phyloP scores from a whole-genome alignment of 139 green algal species.

The Axilococcus clingmanii region DNA sequence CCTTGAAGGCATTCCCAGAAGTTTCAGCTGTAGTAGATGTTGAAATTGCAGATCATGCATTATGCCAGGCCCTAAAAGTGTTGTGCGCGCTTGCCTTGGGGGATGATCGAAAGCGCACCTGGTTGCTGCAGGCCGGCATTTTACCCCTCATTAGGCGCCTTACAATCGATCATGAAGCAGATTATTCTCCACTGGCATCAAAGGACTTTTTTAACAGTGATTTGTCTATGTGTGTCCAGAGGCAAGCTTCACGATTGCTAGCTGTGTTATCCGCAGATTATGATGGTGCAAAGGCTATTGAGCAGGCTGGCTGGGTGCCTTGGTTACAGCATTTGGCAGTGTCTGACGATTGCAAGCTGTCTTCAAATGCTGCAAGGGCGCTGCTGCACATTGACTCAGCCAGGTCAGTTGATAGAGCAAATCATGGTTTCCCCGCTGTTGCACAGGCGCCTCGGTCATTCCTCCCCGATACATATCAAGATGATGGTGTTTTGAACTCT shows the following conservation, averaged over 20 bases:
- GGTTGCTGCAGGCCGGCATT: constrained; percentile 46
- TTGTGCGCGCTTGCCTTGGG: constrained; percentile 45
- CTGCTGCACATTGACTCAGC: constrained; percentile 53
- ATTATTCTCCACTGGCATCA: background rate
- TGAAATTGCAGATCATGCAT: constrained; percentile 17
- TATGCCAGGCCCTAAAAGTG: constrained; percentile 34
- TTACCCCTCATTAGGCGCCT: constrained; percentile 54
- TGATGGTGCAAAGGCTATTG: constrained; percentile 11
- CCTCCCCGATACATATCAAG: background rate
- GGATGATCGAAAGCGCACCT: constrained; percentile 42
- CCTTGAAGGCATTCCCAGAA: constrained; percentile 24
- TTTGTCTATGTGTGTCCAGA: background rate
- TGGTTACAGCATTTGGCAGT: constrained; percentile 38
- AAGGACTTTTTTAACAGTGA: background rate
- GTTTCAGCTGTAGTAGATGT: constrained; percentile 19
- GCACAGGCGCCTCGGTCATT: too few relatives aligned
- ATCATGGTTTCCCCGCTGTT: too few relatives aligned
- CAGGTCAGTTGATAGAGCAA: constrained; percentile 6
- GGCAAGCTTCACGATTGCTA: constrained; percentile 48
- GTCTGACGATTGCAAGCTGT: constrained; percentile 49
- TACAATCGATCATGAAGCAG: constrained; percentile 14
- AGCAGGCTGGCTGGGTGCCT: constrained; percentile 23
- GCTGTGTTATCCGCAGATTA: constrained; percentile 41
- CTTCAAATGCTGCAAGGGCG: constrained; percentile 43
- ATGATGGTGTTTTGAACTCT: background rate